A percentile compares a stretch with the other conserved stretches of the same genome.
Conservation (phyloP, 2,329 filamentous ascomycete genomes). For the Fusarium penzigii region DNA sequence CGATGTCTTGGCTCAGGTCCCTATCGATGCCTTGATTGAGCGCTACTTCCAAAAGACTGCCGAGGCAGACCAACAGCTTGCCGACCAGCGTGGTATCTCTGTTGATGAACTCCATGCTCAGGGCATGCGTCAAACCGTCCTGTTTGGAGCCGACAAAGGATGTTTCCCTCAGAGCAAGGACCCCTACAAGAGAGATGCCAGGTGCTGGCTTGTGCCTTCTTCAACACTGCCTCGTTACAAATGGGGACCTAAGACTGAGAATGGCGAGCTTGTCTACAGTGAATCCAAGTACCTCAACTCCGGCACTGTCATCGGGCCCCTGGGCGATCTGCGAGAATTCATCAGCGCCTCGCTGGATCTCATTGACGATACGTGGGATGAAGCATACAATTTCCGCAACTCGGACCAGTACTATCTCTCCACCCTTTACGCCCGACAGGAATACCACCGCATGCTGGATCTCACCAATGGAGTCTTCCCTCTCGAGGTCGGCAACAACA, state of each 20-base stretch:
- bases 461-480: slow-evolving; percentile 14
- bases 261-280: slow-evolving; percentile 8
- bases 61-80: slow-evolving; percentile 16
- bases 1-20: slow-evolving; percentile 27
- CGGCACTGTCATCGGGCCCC: slow-evolving; percentile 23
- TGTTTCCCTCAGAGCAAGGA: slow-evolving; percentile 13
- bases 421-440: slow-evolving; percentile 23
- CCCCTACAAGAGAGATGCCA: slow-evolving; percentile 6
- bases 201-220: slow-evolving; percentile 22
- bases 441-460: slow-evolving; percentile 20
- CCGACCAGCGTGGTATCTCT: slow-evolving; percentile 18
- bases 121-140: slow-evolving; percentile 20
- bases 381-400: slow-evolving; percentile 9
- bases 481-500: slow-evolving; percentile 28
- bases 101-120: slow-evolving; percentile 16
- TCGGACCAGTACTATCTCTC: slow-evolving; percentile 26
- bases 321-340: slow-evolving; percentile 20
- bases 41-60: slow-evolving; percentile 21
- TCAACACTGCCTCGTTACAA: slow-evolving; percentile 17
- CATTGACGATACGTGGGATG: slow-evolving; percentile 11
- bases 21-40: slow-evolving; percentile 22
- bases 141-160: slow-evolving; percentile 24
- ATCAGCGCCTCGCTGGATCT: slow-evolving; percentile 16
- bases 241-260: slow-evolving; percentile 18
- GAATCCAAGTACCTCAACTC: slow-evolving; percentile 24